Base-by-base conservation (phyloP, 805 yeast species). In the Kluyveromyces nonfermentans region DNA sequence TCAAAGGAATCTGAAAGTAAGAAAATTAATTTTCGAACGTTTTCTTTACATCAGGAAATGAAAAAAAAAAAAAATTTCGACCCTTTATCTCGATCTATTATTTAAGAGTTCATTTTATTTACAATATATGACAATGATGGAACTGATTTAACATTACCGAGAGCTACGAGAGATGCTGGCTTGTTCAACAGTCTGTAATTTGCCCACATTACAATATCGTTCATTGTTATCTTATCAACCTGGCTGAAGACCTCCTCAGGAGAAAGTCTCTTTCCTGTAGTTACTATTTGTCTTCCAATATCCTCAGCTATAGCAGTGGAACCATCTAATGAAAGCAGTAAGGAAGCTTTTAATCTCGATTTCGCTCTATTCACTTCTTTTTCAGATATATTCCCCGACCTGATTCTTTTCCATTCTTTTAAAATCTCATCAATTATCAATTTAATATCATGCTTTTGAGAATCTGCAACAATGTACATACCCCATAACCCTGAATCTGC, bases 401-500 rank as follows among this genome's bases (percentile, higher is more conserved):
- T 82, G 46, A 93, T 73, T 57, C 97, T 75, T 47, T 76, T 77
- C 97, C 97, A 93, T 69, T 93, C 97, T 53, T 75, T 75, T 51
- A 85, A 65, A 18, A 90, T 77, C 47, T 85, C 87, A 55, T 82
- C 79, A 31, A 86, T 75, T 41, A 89, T 76, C 33, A 76, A 71
- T 51, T 76, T 78, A 53, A 85, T 70, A 50, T 84, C 71, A 25
- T 79, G 73, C 50, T 74, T 74, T 57, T 80, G 81, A 10, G 71
- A 69, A 54, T 90, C 96, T 18, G 94, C 78, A 7, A 87, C 86
- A 47, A 93, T 73, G 62, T 93, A 93, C 55, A 90, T 82, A 31
- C 99, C 99, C 97, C 97, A 90, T 43, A 93, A 70, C 7, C 99
- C 99, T 10, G 96, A 85, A 67, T 93, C 99, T 9, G 96, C 89